These are phyloP conservation scores for Vanrija humicola DNA, from an alignment of 1,284 basidiomycete genomes.

Conservation along the genomic window DNA sequence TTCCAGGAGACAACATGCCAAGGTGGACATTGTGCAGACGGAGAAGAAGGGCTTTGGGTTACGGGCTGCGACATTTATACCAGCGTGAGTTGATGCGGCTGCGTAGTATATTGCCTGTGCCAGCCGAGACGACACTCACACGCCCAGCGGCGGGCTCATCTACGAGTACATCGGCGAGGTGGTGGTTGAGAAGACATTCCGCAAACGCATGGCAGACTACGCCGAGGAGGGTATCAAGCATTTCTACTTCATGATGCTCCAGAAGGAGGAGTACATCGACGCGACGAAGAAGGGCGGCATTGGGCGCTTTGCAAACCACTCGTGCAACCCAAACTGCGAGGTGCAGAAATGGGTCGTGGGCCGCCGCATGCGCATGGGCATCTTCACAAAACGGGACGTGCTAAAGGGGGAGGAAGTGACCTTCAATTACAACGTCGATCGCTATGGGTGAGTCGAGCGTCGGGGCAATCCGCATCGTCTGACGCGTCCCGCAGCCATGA, in stretches of 20 bases:
- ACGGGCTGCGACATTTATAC: slow-evolving; percentile 66
- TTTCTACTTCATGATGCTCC: slow-evolving; percentile 99
- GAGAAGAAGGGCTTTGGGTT: slow-evolving; percentile 95
- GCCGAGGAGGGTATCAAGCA: slow-evolving; percentile 88
- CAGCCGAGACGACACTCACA: background rate
- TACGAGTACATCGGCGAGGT: slow-evolving; percentile 99
- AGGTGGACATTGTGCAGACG: slow-evolving; percentile 86
- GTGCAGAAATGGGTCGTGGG: slow-evolving; percentile 99
- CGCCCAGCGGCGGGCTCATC: slow-evolving; percentile 76
- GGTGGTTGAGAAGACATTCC: slow-evolving; percentile 79
- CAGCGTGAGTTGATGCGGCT: slow-evolving; percentile 57
- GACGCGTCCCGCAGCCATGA: slow-evolving; percentile 64
- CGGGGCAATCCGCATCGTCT: slow-evolving; percentile 5
- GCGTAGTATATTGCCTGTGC: background rate
- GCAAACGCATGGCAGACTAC: slow-evolving; percentile 91
- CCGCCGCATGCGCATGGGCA: slow-evolving; percentile 90
- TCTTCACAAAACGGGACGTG: slow-evolving; percentile 86
- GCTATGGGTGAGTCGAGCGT: slow-evolving; percentile 75
- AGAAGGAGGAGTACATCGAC: slow-evolving; percentile 98
- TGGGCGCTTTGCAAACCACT: slow-evolving; percentile 96
- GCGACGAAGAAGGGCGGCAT: slow-evolving; percentile 96
- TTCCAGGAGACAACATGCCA: slow-evolving; percentile 76
- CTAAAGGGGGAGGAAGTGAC: slow-evolving; percentile 86
- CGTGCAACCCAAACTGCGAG: slow-evolving; percentile 95
- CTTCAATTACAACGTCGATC: slow-evolving; percentile 99